These are phyloP conservation scores for Trichoderma asperellum DNA, from an alignment of 2,329 filamentous ascomycete species.

Conservation along the genomic window DNA sequence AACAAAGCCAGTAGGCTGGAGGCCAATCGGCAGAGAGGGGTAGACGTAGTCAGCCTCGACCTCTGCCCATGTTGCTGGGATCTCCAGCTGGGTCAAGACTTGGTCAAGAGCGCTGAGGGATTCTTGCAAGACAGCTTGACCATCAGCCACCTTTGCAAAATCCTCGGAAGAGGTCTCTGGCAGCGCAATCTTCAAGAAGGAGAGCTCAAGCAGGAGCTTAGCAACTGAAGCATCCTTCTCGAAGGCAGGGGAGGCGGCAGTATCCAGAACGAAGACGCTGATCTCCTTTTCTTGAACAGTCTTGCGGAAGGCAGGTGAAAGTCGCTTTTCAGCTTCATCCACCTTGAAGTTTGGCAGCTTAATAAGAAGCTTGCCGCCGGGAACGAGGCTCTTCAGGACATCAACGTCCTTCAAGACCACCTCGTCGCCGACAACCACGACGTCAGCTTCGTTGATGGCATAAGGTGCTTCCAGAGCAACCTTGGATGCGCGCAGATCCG, in stretches of 20 bases:
- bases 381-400: conserved; percentile 70
- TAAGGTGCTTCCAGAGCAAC: conserved; percentile 86
- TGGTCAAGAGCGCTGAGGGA: conserved; percentile 69
- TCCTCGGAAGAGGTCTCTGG: conserved; percentile 66
- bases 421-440: conserved; percentile 77
- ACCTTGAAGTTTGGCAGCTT: conserved; percentile 80
- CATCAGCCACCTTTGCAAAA: conserved; percentile 61
- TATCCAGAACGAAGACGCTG: conserved; percentile 75
- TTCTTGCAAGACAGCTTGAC: conserved; percentile 58
- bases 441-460: conserved; percentile 75
- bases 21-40: conserved; percentile 61
- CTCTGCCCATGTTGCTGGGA: conserved; percentile 80
- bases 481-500: conserved; percentile 81
- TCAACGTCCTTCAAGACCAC: conserved; percentile 80
- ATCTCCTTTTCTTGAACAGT: conserved; percentile 70
- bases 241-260: conserved; percentile 68
- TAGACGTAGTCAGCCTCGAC: conserved; percentile 57
- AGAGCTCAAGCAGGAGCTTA: conserved; percentile 73
- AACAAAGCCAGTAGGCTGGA: conserved; percentile 81
- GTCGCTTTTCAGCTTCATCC: conserved; percentile 86
- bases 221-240: conserved; percentile 67
- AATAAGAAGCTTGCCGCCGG: conserved; percentile 73
- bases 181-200: conserved; percentile 79
- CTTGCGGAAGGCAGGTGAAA: conserved; percentile 72
- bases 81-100: conserved; percentile 71